phyloP scores from a whole-genome alignment of 192 early-diverging fungal genomes.

The Coemansia sp. region DNA sequence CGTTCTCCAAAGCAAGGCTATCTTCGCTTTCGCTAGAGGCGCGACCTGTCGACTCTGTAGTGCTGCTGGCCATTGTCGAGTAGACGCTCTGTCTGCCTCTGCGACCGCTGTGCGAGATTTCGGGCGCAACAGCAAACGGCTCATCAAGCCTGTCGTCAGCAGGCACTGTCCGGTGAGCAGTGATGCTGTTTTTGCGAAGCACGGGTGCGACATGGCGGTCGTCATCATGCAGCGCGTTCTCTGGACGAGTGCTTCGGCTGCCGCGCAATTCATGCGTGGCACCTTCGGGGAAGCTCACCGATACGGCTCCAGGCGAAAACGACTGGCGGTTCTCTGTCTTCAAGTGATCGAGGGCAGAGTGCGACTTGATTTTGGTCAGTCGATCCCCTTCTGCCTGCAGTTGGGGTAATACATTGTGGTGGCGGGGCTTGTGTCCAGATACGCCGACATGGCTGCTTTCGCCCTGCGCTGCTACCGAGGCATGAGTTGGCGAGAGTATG shows the following conservation, averaged over 20 bases:
- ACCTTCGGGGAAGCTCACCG: no score
- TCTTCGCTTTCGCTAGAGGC: background rate
- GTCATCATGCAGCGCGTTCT: no score
- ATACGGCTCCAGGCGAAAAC: no score
- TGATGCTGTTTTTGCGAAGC: no score
- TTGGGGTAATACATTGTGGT: background rate
- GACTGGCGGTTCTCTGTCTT: no score
- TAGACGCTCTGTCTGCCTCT: conserved; percentile 4
- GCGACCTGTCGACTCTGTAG: background rate
- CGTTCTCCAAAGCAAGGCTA: conserved; percentile 19
- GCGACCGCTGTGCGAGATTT: background rate
- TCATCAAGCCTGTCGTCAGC: background rate
- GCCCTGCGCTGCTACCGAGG: background rate
- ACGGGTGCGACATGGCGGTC: no score
- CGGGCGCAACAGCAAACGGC: background rate
- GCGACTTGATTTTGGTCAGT: no score
- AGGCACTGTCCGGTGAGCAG: no score
- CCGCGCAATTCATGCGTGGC: no score
- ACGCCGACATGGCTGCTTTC: background rate
- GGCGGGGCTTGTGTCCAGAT: background rate
- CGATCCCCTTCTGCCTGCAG: no score
- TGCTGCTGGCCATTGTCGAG: conserved; percentile 15
- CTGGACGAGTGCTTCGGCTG: no score
- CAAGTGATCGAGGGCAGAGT: no score
- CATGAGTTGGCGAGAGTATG: background rate